Evolutionary conservation across 345 rosid species (phyloP), one percentile per base, ranked within the genome.

Genomic region (Bruguiera parviflora): DNA sequence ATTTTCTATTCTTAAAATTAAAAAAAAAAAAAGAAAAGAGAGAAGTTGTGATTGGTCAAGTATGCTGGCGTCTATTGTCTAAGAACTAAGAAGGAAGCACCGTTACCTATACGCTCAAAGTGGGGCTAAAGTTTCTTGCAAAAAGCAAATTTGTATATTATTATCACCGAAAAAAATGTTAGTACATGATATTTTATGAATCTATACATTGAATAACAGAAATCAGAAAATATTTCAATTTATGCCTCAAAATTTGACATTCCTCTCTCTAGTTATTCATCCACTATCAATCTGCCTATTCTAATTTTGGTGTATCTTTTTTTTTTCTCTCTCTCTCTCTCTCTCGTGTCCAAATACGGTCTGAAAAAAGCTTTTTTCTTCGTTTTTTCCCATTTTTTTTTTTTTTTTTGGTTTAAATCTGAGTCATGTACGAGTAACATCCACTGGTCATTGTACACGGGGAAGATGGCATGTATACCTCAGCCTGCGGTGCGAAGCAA

Each of bases 401-500:
- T 9, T 55, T 28, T 15, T 24, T 20, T 55, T 8, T 2, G 4
- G 27, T 59, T 27, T 22, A 16, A 8, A 39, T 64, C 49, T 57
- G 15, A 6, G 58, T 63, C 31, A 53, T 56, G 64, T 39, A 61
- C 32, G 61, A 35, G 47, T 29, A 46, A 25, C 66, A 43, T 39
- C 24, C n/a, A 53, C 66, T 24, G n/a, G 33, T 79, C 82, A 82
- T 21, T 67, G 70, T 72, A 77, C 75, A 80, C 77, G 63, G 20
- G 96, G 92, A 73, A 90, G 88, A 84, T 95, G 99, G 70, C 96
- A 92, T 47, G 79, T 74, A 74, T 87, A 95, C 81, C 88, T 89
- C 75, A 87, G 81, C 74, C 80, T 84, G 63, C 85, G 76, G 74
- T 88, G 89, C 5, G 81, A 82, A 52, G 92, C 84, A 73, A 92